Base-by-base conservation (phyloP, 2,329 filamentous ascomycete species). In the Diaporthe capsici region DNA sequence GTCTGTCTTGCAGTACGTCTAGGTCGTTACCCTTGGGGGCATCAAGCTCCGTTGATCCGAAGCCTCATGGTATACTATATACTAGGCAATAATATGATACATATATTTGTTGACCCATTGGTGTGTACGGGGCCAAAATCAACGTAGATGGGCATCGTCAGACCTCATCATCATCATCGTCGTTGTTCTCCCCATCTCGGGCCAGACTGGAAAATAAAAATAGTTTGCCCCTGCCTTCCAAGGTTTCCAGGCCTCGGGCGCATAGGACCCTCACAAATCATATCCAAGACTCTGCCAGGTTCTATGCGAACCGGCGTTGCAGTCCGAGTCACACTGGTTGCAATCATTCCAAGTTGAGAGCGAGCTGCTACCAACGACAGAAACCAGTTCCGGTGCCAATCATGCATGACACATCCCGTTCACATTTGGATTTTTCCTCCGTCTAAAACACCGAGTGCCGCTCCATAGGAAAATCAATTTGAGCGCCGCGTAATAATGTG, bases 11-110 rank as follows among this genome's bases (percentile, higher is more conserved):
- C 61, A 15, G 5, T n/a, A 31, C 15, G 17, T 34, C 44, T 31
- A 12, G 39, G 25, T 34, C 44, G 7, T 68, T 42, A 49, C 47
- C 57, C 57, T 42, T 31, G 37, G 20, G 60, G 60, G 60, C n/a
- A 55, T n/a, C 58, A 34, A 25, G 47, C 39, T 49, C 39, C 71
- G 34, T 57, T 73, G 47, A 42, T 55, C 65, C 49, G 49, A 65
- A 73, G 58, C 71, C 44, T 73, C 49, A 57, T 37, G 71, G 13
- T 17, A 15, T 37, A 73, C 58, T 65, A 73, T 73, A 55, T 65
- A 73, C 58, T 57, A 57, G 58, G 71, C 47, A 73, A 65, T 73
- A 72, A 61, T 61, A 44, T 73, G 71, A 65, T 73, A 73, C 71
- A 65, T 44, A 22, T 55, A 42, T 39, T 28, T 42, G 47, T 44